These are phyloP conservation scores for Aquilaria sinensis DNA, from an alignment of 345 rosid genomes.

Conservation along the genomic window DNA sequence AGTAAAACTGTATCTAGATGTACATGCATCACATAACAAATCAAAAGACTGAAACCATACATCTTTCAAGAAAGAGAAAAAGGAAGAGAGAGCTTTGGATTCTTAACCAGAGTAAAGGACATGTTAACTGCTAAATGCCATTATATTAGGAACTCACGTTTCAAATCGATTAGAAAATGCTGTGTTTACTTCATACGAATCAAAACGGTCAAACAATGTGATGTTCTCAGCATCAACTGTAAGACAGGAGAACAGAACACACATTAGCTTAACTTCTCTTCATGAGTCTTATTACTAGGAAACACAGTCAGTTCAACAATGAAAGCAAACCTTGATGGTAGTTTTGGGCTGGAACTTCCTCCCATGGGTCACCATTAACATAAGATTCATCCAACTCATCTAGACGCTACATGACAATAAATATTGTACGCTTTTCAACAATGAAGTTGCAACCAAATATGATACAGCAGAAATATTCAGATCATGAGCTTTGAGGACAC, in stretches of 20 bases:
- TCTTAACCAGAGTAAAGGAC: too few relatives aligned
- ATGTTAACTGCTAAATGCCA: too few relatives aligned
- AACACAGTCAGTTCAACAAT: neutral
- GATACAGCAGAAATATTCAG: too few relatives aligned
- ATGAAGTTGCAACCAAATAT: too few relatives aligned
- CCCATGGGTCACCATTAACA: conserved; percentile 24
- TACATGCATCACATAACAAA: too few relatives aligned
- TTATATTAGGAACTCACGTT: conserved; percentile 30
- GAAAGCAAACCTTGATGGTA: conserved; percentile 65
- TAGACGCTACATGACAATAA: conserved; percentile 41
- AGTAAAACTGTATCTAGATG: too few relatives aligned
- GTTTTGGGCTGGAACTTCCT: conserved; percentile 35
- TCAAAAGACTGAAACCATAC: too few relatives aligned
- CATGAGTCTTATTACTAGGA: neutral
- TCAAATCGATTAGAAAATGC: conserved; percentile 51
- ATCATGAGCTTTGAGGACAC: too few relatives aligned
- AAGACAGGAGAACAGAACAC: conserved; percentile 7
- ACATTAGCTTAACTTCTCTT: neutral
- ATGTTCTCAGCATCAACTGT: conserved; percentile 72
- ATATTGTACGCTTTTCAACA: neutral
- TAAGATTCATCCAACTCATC: conserved; percentile 50
- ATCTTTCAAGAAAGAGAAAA: too few relatives aligned
- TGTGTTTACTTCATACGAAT: conserved; percentile 40
- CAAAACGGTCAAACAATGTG: conserved; percentile 57
- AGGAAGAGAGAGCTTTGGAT: neutral